Evolutionary conservation across 371 early-diverging fungal genomes (phyloP), one percentile per base, ranked within the genome.

Genomic region (Mortierella polycephala): DNA sequence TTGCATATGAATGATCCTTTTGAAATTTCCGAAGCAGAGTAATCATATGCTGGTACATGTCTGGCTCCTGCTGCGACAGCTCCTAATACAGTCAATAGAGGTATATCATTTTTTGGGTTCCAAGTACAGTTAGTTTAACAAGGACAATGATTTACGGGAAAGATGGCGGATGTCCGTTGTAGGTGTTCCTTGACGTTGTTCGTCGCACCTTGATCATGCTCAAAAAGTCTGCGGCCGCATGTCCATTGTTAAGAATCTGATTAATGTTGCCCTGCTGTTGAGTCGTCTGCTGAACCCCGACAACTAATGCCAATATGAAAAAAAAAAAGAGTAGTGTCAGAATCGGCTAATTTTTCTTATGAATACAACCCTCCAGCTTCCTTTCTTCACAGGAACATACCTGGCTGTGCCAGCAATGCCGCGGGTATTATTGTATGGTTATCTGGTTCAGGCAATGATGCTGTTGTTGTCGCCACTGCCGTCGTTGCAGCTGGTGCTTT

Each of bases 41-140:
- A 51, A 79, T 79, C 73, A 79, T 18, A 20, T 79, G 80, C 52
- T 79, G 80, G 37, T 79, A 79, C 80, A 79, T 79, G 45, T 79
- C 70, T 2, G 80, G 80, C 21, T 79, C 80, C 56, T 60, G 64
- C 44, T 69, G 74, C 39, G 80, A 79, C n/a, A 53, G 66, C 23
- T 79, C 74, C 30, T 30, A 30, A 30, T 30, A 30, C 30, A 30
- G 30, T 4, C 30, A 30, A 30, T 30, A 30, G 30, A 30, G 30
- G 30, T 1, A 30, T 4, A 30, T 4, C 30, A 30, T 30, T 30
- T 30, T 71, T 75, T 41, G 21, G 23, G 18, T 30, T 30, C 30
- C 30, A 30, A 30, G 30, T 30, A 30, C 30, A 30, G 30, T 30
- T 30, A 30, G 30, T 30, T 30, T 30, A 30, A 30, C 30, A 30